These are phyloP conservation scores for Mycena venus DNA, from an alignment of 768 basidiomycete species.

Conservation along the genomic window DNA sequence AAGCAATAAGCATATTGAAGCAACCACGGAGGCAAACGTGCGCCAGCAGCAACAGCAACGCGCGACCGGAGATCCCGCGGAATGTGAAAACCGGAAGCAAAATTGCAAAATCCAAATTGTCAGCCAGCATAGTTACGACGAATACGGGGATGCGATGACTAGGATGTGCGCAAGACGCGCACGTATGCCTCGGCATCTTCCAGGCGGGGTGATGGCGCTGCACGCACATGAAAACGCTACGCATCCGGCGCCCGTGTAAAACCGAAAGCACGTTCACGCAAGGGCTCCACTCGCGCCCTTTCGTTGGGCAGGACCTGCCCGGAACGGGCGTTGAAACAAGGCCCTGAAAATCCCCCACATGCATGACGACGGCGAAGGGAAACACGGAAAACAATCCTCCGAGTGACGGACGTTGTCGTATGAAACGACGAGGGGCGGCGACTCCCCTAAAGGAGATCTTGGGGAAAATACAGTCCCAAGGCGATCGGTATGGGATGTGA, in stretches of 20 bases:
- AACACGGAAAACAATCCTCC: no score
- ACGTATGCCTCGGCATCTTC: no score
- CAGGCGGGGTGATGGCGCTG: not conserved
- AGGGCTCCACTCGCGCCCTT: not conserved
- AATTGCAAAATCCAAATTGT: not conserved
- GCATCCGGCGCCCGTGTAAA: not conserved
- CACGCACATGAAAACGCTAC: not conserved
- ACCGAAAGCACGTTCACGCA: not conserved
- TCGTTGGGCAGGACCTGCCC: not conserved
- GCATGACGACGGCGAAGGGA: not conserved
- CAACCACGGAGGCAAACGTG: not conserved
- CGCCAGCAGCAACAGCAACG: not conserved
- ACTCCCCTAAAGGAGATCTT: not conserved
- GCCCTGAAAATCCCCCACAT: not conserved
- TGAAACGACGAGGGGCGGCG: not conserved
- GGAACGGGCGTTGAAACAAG: not conserved
- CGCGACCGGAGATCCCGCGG: not conserved
- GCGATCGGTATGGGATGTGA: not conserved
- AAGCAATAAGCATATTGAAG: not conserved
- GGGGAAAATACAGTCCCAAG: not conserved
- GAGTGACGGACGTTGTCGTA: not conserved
- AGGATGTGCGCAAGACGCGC: no score
- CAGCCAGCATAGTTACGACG: not conserved
- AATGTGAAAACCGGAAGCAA: not conserved
- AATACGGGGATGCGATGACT: no score